A percentile compares a stretch with the other conserved stretches of the same genome.
phyloP scores from a whole-genome alignment of 202 grass and related monocot species.

The Digitaria exilis region DNA sequence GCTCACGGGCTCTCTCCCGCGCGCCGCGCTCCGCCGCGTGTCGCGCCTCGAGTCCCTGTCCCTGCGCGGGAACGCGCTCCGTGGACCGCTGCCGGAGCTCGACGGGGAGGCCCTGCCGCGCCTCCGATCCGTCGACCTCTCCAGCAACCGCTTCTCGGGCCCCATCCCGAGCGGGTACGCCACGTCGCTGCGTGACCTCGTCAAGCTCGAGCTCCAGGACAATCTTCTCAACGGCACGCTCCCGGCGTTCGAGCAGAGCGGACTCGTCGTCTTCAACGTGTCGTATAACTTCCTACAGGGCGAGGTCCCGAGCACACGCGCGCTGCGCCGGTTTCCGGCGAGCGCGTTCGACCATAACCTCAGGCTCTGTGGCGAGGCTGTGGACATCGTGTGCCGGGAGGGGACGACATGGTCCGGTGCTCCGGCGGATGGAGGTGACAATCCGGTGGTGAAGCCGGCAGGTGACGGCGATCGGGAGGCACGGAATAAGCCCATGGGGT shows the following conservation, averaged over 20 bases:
- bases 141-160: constrained; percentile 87
- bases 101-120: constrained; percentile 41
- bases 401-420: background rate
- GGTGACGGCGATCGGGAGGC: background rate
- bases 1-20: constrained; percentile 61
- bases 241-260: constrained; percentile 67
- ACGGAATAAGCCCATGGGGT: background rate
- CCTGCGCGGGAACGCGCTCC: constrained; percentile 78
- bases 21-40: constrained; percentile 41
- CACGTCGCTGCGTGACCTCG: constrained; percentile 29
- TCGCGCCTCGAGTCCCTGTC: constrained; percentile 49
- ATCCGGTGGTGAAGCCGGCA: background rate
- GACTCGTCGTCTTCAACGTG: constrained; percentile 70
- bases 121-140: constrained; percentile 70
- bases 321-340: constrained; percentile 55
- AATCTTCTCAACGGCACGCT: constrained; percentile 77
- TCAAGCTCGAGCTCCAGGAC: constrained; percentile 74
- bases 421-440: background rate
- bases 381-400: constrained; percentile 41
- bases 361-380: constrained; percentile 59
- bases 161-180: constrained; percentile 57
- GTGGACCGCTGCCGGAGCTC: constrained; percentile 64
- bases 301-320: constrained; percentile 52
- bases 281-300: constrained; percentile 91
- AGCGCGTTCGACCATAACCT: constrained; percentile 76